phyloP scores from a whole-genome alignment of 164 flowering plant species.

The Stephania cephalantha region DNA sequence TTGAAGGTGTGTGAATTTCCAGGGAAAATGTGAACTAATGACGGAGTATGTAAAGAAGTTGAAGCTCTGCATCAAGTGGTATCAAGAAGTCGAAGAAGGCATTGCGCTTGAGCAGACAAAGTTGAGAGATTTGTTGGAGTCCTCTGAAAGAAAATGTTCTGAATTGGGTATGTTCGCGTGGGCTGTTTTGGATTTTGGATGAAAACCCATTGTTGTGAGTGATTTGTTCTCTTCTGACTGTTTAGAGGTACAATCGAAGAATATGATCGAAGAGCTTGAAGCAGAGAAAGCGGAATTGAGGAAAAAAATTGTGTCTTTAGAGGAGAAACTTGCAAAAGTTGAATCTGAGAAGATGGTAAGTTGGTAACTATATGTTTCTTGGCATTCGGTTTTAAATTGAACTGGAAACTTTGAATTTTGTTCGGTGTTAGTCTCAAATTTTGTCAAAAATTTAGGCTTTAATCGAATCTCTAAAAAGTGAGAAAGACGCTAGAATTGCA shows the following conservation, averaged over 20 bases:
- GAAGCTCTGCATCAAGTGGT: slow-evolving; percentile 66
- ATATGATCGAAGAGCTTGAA: slow-evolving; percentile 61
- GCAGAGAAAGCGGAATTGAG: slow-evolving; percentile 40
- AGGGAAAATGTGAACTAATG: slow-evolving; percentile 75
- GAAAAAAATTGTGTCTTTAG: slow-evolving; percentile 30
- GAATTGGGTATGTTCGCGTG: slow-evolving; percentile 45
- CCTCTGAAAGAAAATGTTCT: slow-evolving; percentile 33
- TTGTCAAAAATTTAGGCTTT: slow-evolving; percentile 34
- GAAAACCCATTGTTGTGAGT: background rate
- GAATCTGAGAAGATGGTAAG: slow-evolving; percentile 65
- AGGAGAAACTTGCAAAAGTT: slow-evolving; percentile 49
- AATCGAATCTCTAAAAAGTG: slow-evolving; percentile 37
- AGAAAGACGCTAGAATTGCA: slow-evolving; percentile 44
- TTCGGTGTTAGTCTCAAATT: background rate
- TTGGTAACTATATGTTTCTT: background rate
- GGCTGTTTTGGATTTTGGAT: background rate
- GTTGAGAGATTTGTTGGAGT: slow-evolving; percentile 32
- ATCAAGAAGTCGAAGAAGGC: slow-evolving; percentile 48
- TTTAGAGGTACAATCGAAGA: slow-evolving; percentile 42
- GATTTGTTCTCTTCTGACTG: background rate
- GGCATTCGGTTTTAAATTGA: background rate
- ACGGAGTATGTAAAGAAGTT: slow-evolving; percentile 58
- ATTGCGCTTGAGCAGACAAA: slow-evolving; percentile 45
- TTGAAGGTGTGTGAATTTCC: slow-evolving; percentile 3
- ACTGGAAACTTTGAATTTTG: background rate